A percentile compares a stretch with the other conserved stretches of the same genome.
phyloP scores from a whole-genome alignment of 1,284 basidiomycete genomes.

The Rhodofomes roseus region DNA sequence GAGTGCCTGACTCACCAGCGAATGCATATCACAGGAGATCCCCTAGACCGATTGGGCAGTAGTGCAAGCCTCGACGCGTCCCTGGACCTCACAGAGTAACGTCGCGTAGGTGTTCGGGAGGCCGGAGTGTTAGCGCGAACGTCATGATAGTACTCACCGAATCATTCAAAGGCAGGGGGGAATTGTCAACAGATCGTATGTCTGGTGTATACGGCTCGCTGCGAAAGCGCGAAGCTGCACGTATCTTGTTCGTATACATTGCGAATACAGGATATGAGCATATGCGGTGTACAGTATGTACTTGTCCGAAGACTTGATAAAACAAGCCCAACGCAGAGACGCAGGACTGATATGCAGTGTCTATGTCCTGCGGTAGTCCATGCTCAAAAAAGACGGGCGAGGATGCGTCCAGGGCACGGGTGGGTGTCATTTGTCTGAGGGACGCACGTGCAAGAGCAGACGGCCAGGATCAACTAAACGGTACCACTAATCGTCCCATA shows the following conservation, averaged over 20 bases:
- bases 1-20: too few relatives aligned
- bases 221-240: not conserved
- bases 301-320: not conserved
- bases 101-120: too few relatives aligned
- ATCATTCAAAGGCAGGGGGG: too few relatives aligned
- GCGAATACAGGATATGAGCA: not conserved
- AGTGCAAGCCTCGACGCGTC: too few relatives aligned
- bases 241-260: not conserved
- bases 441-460: not conserved
- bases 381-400: not conserved
- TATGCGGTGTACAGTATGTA: not conserved
- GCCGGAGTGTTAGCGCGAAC: too few relatives aligned
- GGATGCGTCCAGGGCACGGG: slow-evolving; percentile 8
- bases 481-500: not conserved
- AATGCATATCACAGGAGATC: too few relatives aligned
- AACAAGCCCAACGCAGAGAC: not conserved
- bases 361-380: slow-evolving; percentile 3
- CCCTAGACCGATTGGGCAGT: too few relatives aligned
- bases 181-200: too few relatives aligned
- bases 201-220: not conserved
- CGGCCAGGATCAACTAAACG: not conserved
- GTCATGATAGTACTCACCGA: too few relatives aligned
- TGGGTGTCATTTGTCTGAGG: not conserved
- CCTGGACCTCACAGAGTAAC: too few relatives aligned
- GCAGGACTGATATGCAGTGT: not conserved